These are phyloP conservation scores for Ascochyta fabae DNA, from an alignment of 2,329 filamentous ascomycete species.

Conservation along the genomic window DNA sequence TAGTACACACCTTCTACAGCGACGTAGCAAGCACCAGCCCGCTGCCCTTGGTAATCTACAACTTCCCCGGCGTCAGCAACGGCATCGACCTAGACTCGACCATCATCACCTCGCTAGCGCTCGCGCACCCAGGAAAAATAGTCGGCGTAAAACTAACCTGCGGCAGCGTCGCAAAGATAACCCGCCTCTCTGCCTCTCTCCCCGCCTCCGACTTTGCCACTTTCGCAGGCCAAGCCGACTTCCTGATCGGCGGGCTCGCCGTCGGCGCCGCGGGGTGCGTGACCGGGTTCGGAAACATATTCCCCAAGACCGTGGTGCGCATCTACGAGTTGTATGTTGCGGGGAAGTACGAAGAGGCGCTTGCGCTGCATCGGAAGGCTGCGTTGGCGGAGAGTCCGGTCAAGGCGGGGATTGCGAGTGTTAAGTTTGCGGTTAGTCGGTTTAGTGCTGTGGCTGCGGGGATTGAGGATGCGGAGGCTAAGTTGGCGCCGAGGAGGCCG, in stretches of 20 bases:
- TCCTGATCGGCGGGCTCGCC: conserved; percentile 64
- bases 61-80: conserved; percentile 71
- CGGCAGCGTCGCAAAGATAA: conserved; percentile 76
- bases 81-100: conserved; percentile 73
- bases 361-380: conserved; percentile 66
- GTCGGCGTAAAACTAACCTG: conserved; percentile 76
- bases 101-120: conserved; percentile 58
- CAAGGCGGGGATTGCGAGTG: conserved; percentile 70
- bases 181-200: conserved; percentile 62
- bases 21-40: conserved; percentile 64
- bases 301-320: conserved; percentile 61
- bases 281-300: conserved; percentile 64
- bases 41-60: conserved; percentile 73
- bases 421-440: conserved; percentile 71
- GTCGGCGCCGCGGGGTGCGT: conserved; percentile 63
- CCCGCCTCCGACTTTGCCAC: conserved; percentile 66
- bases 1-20: conserved; percentile 53
- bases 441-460: conserved; percentile 66
- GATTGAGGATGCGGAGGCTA: conserved; percentile 46
- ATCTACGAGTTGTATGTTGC: conserved; percentile 68
- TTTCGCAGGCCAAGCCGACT: conserved; percentile 77
- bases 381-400: conserved; percentile 70
- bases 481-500: conserved; percentile 35
- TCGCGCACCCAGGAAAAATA: conserved; percentile 65
- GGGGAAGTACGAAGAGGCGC: conserved; percentile 64